These are phyloP conservation scores for Diplodia intermedia DNA, from an alignment of 2,329 filamentous ascomycete species.

Conservation along the genomic window DNA sequence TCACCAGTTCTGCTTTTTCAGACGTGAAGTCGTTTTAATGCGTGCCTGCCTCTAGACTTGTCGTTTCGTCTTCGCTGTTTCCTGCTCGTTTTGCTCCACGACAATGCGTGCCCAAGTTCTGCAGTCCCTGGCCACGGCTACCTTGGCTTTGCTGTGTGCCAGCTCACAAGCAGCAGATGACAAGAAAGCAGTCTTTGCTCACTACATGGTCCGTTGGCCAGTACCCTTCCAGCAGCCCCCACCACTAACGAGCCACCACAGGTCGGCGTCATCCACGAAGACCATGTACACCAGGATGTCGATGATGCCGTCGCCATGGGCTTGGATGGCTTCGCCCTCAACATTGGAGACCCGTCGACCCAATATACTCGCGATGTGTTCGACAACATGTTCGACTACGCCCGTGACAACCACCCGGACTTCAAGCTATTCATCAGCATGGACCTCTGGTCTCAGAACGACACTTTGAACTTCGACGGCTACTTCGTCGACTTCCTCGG, in stretches of 20 bases:
- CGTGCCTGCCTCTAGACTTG: background rate
- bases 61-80: conserved; percentile 7
- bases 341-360: background rate
- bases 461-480: background rate
- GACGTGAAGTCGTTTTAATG: background rate
- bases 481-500: conserved; percentile 10
- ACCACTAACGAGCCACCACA: background rate
- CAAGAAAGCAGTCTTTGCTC: conserved; percentile 7
- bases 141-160: background rate
- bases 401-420: conserved; percentile 20
- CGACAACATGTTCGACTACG: conserved; percentile 22
- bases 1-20: background rate
- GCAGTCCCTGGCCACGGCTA: background rate
- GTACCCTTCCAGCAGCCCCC: too few relatives aligned
- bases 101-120: background rate
- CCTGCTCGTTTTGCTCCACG: background rate
- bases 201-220: conserved; percentile 14
- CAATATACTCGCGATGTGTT: background rate
- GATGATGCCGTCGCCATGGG: conserved; percentile 20
- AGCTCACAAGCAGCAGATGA: background rate
- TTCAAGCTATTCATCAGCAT: conserved; percentile 26
- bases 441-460: conserved; percentile 13
- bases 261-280: conserved; percentile 7
- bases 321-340: conserved; percentile 11
- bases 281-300: conserved; percentile 17